These are phyloP conservation scores for Fragilariopsis cylindrus DNA, from an alignment of 108 stramenopile genomes.

Conservation along the genomic window DNA sequence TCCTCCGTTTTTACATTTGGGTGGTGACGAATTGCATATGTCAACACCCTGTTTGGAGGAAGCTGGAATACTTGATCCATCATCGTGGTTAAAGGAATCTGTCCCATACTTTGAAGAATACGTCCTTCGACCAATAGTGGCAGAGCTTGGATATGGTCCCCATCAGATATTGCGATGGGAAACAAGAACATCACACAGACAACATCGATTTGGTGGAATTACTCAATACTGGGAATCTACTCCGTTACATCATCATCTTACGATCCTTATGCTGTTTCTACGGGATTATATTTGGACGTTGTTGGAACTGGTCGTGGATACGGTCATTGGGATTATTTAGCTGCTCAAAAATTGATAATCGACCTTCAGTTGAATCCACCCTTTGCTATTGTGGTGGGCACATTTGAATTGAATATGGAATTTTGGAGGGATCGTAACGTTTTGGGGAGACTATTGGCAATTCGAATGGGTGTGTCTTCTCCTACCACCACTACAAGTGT, in stretches of 20 bases:
- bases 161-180: constrained; percentile 32
- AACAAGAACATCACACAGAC: not conserved
- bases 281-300: constrained; percentile 35
- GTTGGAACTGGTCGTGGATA: not conserved
- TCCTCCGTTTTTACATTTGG: constrained; percentile 50
- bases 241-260: not conserved
- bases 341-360: not conserved
- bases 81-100: not conserved
- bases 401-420: constrained; percentile 39
- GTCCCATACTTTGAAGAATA: constrained; percentile 27
- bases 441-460: constrained; percentile 37
- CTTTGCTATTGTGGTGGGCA: constrained; percentile 42
- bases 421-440: constrained; percentile 48
- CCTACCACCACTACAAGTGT: not conserved
- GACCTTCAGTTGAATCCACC: not conserved
- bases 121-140: constrained; percentile 19
- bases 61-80: constrained; percentile 17
- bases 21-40: constrained; percentile 46
- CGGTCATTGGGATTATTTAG: constrained; percentile 2
- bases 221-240: constrained; percentile 28
- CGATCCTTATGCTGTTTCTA: constrained; percentile 16
- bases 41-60: constrained; percentile 39
- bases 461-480: constrained; percentile 35
- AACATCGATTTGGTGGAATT: constrained; percentile 28
- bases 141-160: constrained; percentile 19